Evolutionary conservation across 495 filamentous ascomycete genomes (phyloP).

Genomic region (Hypoxylon intermedium): DNA sequence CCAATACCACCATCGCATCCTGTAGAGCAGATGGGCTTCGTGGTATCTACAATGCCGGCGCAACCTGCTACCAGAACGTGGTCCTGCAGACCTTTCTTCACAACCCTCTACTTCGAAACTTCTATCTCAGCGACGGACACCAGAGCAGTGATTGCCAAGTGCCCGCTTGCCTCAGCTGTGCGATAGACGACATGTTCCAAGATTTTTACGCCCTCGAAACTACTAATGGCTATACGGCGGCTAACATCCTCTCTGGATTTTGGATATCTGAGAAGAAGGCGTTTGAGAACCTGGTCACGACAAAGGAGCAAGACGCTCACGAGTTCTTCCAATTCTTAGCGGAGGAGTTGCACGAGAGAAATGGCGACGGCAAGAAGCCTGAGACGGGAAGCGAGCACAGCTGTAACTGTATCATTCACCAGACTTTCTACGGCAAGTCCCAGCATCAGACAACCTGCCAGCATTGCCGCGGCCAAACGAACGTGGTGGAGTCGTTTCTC

Average conservation of each 20-base stretch:
- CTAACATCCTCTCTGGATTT: conserved; percentile 77
- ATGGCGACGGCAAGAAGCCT: conserved; percentile 62
- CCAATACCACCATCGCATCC: conserved; percentile 66
- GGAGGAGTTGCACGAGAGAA: conserved; percentile 79
- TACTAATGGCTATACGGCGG: conserved; percentile 81
- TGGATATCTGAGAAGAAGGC: conserved; percentile 73
- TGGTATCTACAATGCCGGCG: conserved; percentile 92
- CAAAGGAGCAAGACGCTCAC: conserved; percentile 92
- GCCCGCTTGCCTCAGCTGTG: conserved; percentile 80
- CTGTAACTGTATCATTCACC: conserved; percentile 88
- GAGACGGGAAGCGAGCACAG: conserved; percentile 64
- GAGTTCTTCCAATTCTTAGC: conserved; percentile 94
- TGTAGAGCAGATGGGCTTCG: conserved; percentile 77
- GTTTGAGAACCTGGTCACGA: conserved; percentile 79
- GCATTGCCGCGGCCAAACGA: conserved; percentile 77
- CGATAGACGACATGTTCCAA: conserved; percentile 88
- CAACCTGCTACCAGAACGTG: conserved; percentile 93
- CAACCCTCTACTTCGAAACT: conserved; percentile 84
- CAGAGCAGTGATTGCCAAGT: conserved; percentile 69
- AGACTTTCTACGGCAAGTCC: conserved; percentile 85
- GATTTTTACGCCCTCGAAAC: conserved; percentile 85
- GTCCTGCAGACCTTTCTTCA: conserved; percentile 87
- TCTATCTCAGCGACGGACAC: conserved; percentile 86
- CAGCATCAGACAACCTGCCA: conserved; percentile 87
- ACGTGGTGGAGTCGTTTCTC: conserved; percentile 81